Conservation (phyloP, 1,139 yeast genomes). For the Scheffersomyces segobiensis region DNA sequence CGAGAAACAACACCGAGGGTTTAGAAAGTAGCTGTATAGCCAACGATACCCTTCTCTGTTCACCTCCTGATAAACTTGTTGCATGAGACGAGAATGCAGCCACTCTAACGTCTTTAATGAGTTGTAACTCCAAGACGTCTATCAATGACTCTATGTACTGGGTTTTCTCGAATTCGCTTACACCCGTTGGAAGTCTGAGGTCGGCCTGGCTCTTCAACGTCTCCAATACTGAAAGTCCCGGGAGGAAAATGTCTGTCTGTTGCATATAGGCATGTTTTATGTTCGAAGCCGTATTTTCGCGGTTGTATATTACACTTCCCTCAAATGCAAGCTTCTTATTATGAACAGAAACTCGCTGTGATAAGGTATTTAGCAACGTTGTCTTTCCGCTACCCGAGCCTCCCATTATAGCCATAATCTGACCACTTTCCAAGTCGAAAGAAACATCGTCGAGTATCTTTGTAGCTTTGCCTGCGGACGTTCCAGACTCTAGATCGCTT, state of each 20-base stretch:
- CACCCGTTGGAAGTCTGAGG: slow-evolving; percentile 50
- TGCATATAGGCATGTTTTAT: slow-evolving; percentile 68
- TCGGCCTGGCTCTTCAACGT: slow-evolving; percentile 72
- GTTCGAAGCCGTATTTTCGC: slow-evolving; percentile 10
- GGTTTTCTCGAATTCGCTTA: slow-evolving; percentile 41
- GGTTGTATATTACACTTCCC: slow-evolving; percentile 27
- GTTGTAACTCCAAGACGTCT: slow-evolving; percentile 60
- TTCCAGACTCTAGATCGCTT: background rate
- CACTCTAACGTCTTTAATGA: slow-evolving; percentile 58
- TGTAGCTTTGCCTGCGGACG: slow-evolving; percentile 1
- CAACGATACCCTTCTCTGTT: slow-evolving; percentile 72
- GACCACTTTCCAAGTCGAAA: slow-evolving; percentile 53
- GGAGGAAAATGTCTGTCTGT: slow-evolving; percentile 73
- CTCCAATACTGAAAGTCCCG: slow-evolving; percentile 71
- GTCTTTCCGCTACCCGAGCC: slow-evolving; percentile 91
- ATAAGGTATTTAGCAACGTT: slow-evolving; percentile 70
- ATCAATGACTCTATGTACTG: slow-evolving; percentile 59
- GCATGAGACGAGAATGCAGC: slow-evolving; percentile 45
- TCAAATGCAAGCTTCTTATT: slow-evolving; percentile 32
- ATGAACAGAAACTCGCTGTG: slow-evolving; percentile 52
- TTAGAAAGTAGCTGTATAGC: slow-evolving; percentile 77
- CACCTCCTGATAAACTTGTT: slow-evolving; percentile 78
- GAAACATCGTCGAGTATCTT: slow-evolving; percentile 46
- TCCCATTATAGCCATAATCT: slow-evolving; percentile 72
- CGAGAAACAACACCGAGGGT: slow-evolving; percentile 76